Evolutionary conservation across 192 early-diverging fungal species (phyloP).

Genomic region (Diversispora epigaea): DNA sequence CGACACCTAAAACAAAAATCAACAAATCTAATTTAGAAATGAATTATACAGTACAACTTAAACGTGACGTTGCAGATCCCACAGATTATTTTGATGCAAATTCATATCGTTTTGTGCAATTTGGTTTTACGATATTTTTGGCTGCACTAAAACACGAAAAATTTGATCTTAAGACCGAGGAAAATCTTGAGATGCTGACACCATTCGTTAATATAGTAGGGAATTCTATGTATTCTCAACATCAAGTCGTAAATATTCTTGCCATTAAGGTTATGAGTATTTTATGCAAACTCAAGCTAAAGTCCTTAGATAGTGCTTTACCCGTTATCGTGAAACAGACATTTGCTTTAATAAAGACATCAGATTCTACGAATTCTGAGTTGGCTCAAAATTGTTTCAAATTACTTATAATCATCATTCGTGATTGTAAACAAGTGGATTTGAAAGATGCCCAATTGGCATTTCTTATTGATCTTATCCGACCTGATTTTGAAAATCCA

Average conservation of each 20-base stretch:
- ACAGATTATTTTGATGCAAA: constrained; percentile 83
- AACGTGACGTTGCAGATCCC: constrained; percentile 58
- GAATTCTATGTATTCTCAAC: constrained; percentile 81
- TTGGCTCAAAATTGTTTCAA: constrained; percentile 80
- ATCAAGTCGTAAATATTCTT: constrained; percentile 63
- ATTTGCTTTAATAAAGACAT: constrained; percentile 72
- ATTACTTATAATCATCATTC: constrained; percentile 78
- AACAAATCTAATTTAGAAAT: constrained; percentile 59
- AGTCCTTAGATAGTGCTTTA: constrained; percentile 62
- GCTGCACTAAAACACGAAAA: constrained; percentile 61
- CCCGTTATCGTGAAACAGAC: constrained; percentile 73
- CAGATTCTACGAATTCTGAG: constrained; percentile 61
- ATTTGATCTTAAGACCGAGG: constrained; percentile 53
- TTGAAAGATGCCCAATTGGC: constrained; percentile 78
- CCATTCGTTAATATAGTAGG: constrained; percentile 81
- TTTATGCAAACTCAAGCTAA: constrained; percentile 72
- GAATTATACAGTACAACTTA: constrained; percentile 73
- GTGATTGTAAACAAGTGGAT: constrained; percentile 66
- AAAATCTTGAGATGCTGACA: constrained; percentile 72
- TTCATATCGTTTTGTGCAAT: constrained; percentile 87
- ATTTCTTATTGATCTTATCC: constrained; percentile 73
- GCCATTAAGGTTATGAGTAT: constrained; percentile 73
- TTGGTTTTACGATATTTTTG: constrained; percentile 86
- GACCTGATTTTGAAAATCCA: constrained; percentile 87
- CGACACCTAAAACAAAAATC: constrained; percentile 53